A percentile compares a stretch with the other conserved stretches of the same genome.
These are phyloP conservation scores for Hura crepitans DNA, from an alignment of 441 rosid species.

Conservation along the genomic window DNA sequence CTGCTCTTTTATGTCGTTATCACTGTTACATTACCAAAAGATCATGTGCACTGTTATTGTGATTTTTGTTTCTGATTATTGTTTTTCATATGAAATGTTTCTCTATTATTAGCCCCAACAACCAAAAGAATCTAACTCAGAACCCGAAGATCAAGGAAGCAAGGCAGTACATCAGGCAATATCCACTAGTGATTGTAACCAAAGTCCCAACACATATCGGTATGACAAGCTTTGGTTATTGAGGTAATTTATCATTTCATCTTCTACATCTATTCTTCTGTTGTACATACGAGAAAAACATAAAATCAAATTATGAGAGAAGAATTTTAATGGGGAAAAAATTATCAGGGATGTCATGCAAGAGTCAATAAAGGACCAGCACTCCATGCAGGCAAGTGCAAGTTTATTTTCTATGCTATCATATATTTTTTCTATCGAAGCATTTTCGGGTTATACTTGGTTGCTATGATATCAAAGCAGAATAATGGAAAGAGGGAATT, in stretches of 20 bases:
- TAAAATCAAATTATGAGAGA: background rate
- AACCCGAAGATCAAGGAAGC: conserved; percentile 13
- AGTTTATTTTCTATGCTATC: background rate
- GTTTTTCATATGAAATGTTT: background rate
- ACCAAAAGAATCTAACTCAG: background rate
- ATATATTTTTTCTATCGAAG: background rate
- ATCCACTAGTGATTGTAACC: background rate
- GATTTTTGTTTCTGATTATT: background rate
- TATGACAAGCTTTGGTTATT: conserved; percentile 16
- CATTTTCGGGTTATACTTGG: background rate
- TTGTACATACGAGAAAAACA: background rate
- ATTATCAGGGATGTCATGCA: conserved; percentile 16
- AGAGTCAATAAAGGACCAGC: conserved; percentile 4
- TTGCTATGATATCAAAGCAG: conserved; percentile 19
- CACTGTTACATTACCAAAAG: background rate
- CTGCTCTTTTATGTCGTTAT: background rate
- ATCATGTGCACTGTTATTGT: no score
- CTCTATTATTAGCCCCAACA: background rate
- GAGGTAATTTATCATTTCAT: conserved; percentile 13
- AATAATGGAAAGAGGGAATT: conserved; percentile 28
- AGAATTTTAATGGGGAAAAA: background rate
- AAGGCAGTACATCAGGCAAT: background rate
- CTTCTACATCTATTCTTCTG: background rate
- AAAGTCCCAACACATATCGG: background rate
- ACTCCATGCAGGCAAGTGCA: conserved; percentile 23